Percentiles rank a stretch among this genome's conserved stretches.
phyloP scores from a whole-genome alignment of 2,329 filamentous ascomycete species.

The Nigrograna mackinnonii region DNA sequence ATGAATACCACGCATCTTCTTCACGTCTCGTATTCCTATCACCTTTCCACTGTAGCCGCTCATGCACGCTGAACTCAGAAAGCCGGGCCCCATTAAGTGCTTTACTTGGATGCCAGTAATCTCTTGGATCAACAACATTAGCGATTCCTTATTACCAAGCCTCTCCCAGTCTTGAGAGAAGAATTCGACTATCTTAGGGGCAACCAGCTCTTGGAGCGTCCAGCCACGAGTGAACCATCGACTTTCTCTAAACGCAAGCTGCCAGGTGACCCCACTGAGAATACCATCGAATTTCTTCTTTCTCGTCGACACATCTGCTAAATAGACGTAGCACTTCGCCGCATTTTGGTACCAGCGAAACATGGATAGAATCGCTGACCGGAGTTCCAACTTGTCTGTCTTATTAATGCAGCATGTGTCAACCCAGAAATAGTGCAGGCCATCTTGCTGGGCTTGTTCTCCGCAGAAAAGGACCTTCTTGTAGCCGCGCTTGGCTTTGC shows the following conservation, averaged over 20 bases:
- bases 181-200: conserved; percentile 1
- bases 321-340: conserved; percentile 14
- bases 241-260: too few species aligned
- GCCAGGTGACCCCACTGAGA: too few species aligned
- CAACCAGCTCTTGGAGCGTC: conserved; percentile 1
- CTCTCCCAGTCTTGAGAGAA: background rate
- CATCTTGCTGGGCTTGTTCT: conserved; percentile 9
- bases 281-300: too few species aligned
- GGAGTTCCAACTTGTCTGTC: conserved; percentile 9
- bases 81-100: background rate
- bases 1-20: background rate
- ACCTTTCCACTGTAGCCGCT: background rate
- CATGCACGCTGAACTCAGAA: background rate
- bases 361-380: conserved; percentile 14
- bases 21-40: background rate
- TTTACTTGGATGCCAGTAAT: background rate
- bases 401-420: conserved; percentile 21
- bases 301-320: conserved; percentile 6
- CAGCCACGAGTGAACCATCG: too few species aligned
- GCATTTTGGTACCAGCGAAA: too few species aligned
- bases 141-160: background rate
- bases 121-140: background rate
- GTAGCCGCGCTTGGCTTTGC: background rate
- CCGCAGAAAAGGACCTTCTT: conserved; percentile 5
- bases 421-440: conserved; percentile 6